Evolutionary conservation across 495 filamentous ascomycete genomes (phyloP).

Genomic region (Pyronema omphalodes): DNA sequence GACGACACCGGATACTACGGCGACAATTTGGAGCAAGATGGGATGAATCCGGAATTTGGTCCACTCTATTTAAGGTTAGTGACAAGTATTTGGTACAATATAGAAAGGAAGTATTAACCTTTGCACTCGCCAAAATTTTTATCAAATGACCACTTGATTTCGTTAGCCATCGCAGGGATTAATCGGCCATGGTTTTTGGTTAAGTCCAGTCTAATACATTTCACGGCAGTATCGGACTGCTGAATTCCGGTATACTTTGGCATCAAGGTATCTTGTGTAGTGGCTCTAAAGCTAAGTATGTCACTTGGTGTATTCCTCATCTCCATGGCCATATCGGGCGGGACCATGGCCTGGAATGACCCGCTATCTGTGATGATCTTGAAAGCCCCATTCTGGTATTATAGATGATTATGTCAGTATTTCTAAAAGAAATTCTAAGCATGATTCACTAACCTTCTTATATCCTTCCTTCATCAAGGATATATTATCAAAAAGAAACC

Average conservation of each 20-base stretch:
- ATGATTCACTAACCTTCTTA: not conserved
- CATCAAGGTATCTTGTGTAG: not conserved
- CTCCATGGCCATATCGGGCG: not conserved
- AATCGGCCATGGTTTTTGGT: constrained; percentile 4
- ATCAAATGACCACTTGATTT: constrained; percentile 6
- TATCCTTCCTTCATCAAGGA: not conserved
- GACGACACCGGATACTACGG: constrained; percentile 37
- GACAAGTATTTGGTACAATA: not conserved
- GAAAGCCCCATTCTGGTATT: not conserved
- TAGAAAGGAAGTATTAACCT: not conserved
- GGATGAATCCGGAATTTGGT: constrained; percentile 27
- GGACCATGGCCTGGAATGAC: not conserved
- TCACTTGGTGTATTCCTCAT: not conserved
- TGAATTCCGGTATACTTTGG: not conserved
- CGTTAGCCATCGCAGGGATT: constrained; percentile 2
- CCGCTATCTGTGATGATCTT: not conserved
- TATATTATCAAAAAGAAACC: not conserved
- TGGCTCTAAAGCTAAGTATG: not conserved
- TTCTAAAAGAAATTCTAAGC: not conserved
- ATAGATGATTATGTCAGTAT: not conserved
- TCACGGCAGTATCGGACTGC: not conserved
- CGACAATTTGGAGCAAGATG: constrained; percentile 32
- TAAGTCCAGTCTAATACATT: not conserved
- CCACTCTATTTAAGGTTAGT: constrained; percentile 24
- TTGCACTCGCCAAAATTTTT: constrained; percentile 2